Percentiles rank a stretch among this genome's conserved stretches.
These are phyloP conservation scores for Metschnikowia rubicola DNA, from an alignment of 805 yeast genomes.

Conservation along the genomic window DNA sequence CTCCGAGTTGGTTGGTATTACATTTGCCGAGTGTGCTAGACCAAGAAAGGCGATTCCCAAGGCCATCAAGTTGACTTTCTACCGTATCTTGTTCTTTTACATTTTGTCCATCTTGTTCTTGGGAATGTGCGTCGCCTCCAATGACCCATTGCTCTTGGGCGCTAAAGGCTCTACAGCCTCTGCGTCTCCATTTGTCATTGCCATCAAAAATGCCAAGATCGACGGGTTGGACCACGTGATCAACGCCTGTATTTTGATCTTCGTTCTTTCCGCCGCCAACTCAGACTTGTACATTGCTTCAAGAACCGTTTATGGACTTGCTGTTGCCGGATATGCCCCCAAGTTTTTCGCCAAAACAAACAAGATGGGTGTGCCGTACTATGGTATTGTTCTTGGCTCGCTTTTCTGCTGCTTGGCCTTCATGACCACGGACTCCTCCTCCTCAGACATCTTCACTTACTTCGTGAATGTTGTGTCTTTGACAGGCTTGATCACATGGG, in stretches of 20 bases:
- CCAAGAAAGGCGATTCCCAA: slow-evolving; percentile 66
- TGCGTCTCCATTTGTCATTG: slow-evolving; percentile 23
- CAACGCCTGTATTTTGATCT: slow-evolving; percentile 20
- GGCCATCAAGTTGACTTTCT: slow-evolving; percentile 67
- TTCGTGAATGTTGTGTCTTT: slow-evolving; percentile 76
- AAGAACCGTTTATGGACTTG: slow-evolving; percentile 21
- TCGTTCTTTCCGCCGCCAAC: slow-evolving; percentile 23
- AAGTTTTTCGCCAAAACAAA: slow-evolving; percentile 43
- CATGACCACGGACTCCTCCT: slow-evolving; percentile 59
- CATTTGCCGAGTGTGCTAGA: slow-evolving; percentile 69
- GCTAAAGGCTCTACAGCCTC: slow-evolving; percentile 16
- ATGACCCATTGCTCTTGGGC: slow-evolving; percentile 18
- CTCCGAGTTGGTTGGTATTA: slow-evolving; percentile 66
- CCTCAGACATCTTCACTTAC: slow-evolving; percentile 59
- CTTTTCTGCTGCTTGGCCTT: slow-evolving; percentile 62
- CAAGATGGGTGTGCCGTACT: slow-evolving; percentile 68
- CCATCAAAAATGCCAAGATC: slow-evolving; percentile 21
- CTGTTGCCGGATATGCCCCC: slow-evolving; percentile 21
- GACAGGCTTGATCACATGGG: slow-evolving; percentile 74
- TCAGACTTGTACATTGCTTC: slow-evolving; percentile 22
- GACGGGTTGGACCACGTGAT: slow-evolving; percentile 22
- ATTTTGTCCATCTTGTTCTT: slow-evolving; percentile 56
- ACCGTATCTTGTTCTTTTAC: slow-evolving; percentile 62
- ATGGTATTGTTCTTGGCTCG: slow-evolving; percentile 49
- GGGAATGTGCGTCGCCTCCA: slow-evolving; percentile 52